Evolutionary conservation across 495 filamentous ascomycete genomes (phyloP).

Genomic region (Talaromyces adpressus): DNA sequence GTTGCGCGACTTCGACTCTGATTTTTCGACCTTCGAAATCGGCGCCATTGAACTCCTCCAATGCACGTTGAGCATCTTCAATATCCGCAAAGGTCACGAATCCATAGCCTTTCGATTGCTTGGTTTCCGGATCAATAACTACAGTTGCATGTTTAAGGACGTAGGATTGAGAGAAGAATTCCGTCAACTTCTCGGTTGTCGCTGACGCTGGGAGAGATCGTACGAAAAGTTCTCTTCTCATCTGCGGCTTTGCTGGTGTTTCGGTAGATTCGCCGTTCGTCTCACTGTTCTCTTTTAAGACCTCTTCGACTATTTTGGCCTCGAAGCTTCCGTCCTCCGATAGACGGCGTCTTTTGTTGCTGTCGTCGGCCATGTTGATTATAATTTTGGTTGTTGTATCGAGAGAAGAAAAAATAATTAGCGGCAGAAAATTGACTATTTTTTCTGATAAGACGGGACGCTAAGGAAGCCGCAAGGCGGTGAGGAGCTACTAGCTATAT

Average conservation of each 20-base stretch:
- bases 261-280: constrained; percentile 9
- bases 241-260: constrained; percentile 24
- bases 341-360: constrained; percentile 25
- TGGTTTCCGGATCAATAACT: constrained; percentile 72
- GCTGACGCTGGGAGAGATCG: constrained; percentile 69
- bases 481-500: not conserved
- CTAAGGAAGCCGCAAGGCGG: not conserved
- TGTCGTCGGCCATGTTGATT: constrained; percentile 25
- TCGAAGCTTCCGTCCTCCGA: constrained; percentile 18
- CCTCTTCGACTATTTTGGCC: not conserved
- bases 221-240: constrained; percentile 75
- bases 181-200: constrained; percentile 76
- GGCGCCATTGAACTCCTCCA: constrained; percentile 67
- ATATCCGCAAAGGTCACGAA: constrained; percentile 95
- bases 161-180: constrained; percentile 87
- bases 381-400: constrained; percentile 18
- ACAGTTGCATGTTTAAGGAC: constrained; percentile 91
- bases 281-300: constrained; percentile 12
- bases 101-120: constrained; percentile 82
- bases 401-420: constrained; percentile 26
- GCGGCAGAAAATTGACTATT: constrained; percentile 36
- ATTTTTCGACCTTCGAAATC: constrained; percentile 73
- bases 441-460: constrained; percentile 2
- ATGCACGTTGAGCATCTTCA: constrained; percentile 77
- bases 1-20: constrained; percentile 79